A percentile compares a stretch with the other conserved stretches of the same genome.
phyloP scores from a whole-genome alignment of 169 alveolate species.

The Babesia divergens region DNA sequence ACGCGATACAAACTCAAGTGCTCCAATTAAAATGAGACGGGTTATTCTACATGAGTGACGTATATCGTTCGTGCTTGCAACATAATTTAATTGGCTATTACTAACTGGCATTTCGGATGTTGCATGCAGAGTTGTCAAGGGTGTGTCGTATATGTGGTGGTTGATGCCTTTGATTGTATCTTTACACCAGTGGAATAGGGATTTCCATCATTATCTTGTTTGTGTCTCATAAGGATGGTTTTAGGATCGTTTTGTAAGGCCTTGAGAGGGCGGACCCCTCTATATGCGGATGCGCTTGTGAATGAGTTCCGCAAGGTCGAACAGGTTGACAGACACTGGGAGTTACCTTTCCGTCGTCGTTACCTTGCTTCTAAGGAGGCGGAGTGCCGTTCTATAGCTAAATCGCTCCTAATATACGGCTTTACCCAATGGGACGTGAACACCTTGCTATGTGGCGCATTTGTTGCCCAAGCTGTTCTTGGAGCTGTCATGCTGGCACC shows the following conservation, averaged over 20 bases:
- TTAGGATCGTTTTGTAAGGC: neutral
- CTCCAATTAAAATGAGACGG: too few species aligned
- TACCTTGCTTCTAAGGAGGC: constrained; percentile 23
- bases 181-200: too few species aligned
- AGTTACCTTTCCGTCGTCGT: constrained; percentile 20
- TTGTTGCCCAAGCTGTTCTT: neutral
- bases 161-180: too few species aligned
- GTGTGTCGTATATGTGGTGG: too few species aligned
- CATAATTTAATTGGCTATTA: too few species aligned
- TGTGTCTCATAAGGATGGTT: too few species aligned
- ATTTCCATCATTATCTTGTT: too few species aligned
- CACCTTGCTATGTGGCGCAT: constrained; percentile 14
- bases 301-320: constrained; percentile 14
- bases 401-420: neutral
- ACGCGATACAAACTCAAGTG: too few species aligned
- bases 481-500: constrained; percentile 1
- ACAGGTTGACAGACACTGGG: constrained; percentile 35
- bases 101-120: too few species aligned
- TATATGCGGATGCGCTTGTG: neutral
- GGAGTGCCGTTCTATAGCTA: constrained; percentile 9
- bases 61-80: too few species aligned
- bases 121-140: too few species aligned
- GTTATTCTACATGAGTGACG: too few species aligned
- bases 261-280: neutral
- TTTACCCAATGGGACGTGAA: constrained; percentile 57